phyloP scores from a whole-genome alignment of 2,329 filamentous ascomycete species.

The Dactylonectria estremocensis region DNA sequence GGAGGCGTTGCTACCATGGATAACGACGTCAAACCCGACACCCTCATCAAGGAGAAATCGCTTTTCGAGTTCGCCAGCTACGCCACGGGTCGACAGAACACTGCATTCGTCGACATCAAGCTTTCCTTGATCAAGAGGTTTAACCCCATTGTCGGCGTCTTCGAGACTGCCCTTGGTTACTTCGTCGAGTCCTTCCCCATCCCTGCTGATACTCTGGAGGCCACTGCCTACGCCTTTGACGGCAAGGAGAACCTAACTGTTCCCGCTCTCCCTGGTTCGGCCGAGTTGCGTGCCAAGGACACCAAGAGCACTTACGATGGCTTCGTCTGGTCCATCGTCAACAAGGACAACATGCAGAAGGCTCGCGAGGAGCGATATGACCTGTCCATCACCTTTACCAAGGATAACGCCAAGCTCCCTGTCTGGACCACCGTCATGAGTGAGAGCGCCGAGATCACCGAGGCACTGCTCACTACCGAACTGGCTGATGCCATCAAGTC shows the following conservation, averaged over 20 bases:
- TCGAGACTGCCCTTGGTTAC: conserved; percentile 80
- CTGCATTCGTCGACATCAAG: conserved; percentile 91
- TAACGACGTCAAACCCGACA: conserved; percentile 56
- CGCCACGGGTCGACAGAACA: conserved; percentile 91
- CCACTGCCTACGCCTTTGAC: conserved; percentile 89
- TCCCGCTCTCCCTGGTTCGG: conserved; percentile 73
- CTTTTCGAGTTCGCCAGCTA: conserved; percentile 90
- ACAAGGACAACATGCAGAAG: conserved; percentile 94
- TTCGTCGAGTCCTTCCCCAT: conserved; percentile 83
- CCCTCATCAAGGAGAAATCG: conserved; percentile 86
- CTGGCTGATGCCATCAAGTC: conserved; percentile 83
- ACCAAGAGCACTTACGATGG: conserved; percentile 83
- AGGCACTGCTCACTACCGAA: conserved; percentile 88
- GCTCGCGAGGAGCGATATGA: conserved; percentile 96
- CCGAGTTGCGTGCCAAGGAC: conserved; percentile 68
- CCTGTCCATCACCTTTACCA: conserved; percentile 91
- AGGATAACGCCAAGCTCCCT: conserved; percentile 92
- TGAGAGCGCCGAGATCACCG: conserved; percentile 95
- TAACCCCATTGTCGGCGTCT: conserved; percentile 77
- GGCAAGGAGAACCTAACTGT: conserved; percentile 88
- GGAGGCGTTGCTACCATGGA: conserved; percentile 68
- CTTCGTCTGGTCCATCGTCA: conserved; percentile 95
- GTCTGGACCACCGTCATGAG: conserved; percentile 95
- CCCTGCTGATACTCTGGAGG: conserved; percentile 82
- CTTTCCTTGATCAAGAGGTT: conserved; percentile 87